Percentiles rank a stretch among this genome's conserved stretches.
phyloP scores from a whole-genome alignment of 2,329 filamentous ascomycete species.

The Colletotrichum godetiae region DNA sequence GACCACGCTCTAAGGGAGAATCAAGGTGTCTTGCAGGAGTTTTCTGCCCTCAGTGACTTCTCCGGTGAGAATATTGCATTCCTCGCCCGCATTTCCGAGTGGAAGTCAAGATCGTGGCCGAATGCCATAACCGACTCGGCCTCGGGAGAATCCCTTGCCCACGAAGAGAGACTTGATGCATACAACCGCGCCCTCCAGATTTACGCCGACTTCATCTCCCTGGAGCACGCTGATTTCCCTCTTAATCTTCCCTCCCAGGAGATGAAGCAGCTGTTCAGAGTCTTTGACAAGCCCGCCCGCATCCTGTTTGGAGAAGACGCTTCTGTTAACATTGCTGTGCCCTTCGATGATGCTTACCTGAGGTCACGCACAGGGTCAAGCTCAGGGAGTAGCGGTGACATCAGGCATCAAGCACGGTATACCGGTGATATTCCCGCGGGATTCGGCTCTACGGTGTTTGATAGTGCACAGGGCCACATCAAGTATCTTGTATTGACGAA shows the following conservation, averaged over 20 bases:
- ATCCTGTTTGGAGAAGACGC: slow-evolving; percentile 41
- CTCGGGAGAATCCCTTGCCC: background rate
- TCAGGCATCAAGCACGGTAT: slow-evolving; percentile 42
- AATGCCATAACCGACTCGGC: background rate
- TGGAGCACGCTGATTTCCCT: slow-evolving; percentile 59
- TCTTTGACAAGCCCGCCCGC: slow-evolving; percentile 56
- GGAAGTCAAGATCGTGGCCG: slow-evolving; percentile 46
- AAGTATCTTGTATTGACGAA: slow-evolving; percentile 76
- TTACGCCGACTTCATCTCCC: slow-evolving; percentile 59
- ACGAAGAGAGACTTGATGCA: slow-evolving; percentile 2
- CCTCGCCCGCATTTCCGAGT: slow-evolving; percentile 58
- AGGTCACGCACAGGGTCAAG: background rate
- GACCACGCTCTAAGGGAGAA: slow-evolving; percentile 60
- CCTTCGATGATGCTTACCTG: slow-evolving; percentile 33
- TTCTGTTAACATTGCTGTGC: slow-evolving; percentile 20
- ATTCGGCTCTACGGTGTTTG: slow-evolving; percentile 67
- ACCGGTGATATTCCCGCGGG: slow-evolving; percentile 56
- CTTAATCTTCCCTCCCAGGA: slow-evolving; percentile 61
- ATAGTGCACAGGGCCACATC: slow-evolving; percentile 68
- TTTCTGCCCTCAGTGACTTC: slow-evolving; percentile 65
- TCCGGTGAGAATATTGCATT: slow-evolving; percentile 70
- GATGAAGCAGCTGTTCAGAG: slow-evolving; percentile 50
- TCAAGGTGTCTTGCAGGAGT: slow-evolving; percentile 59
- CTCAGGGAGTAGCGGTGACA: background rate
- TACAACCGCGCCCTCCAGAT: slow-evolving; percentile 61